Evolutionary conservation across 768 basidiomycete genomes (phyloP).

Genomic region (Pisolithus albus): DNA sequence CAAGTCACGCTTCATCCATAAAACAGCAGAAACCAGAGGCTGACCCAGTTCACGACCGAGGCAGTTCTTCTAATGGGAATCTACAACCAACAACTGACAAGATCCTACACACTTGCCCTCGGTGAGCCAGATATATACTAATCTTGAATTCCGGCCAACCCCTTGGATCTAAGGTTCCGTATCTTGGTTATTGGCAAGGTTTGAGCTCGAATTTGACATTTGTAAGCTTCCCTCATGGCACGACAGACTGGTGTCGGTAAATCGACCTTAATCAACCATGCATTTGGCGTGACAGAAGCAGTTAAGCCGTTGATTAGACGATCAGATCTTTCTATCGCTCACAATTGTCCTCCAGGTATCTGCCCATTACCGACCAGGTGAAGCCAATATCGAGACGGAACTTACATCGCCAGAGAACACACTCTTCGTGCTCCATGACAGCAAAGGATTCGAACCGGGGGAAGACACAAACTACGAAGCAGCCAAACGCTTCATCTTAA

Average conservation of each 20-base stretch:
- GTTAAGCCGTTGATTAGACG: background rate
- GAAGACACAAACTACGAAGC: background rate
- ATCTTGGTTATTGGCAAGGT: constrained; percentile 3
- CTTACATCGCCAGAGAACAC: constrained; percentile 4
- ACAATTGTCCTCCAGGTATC: background rate
- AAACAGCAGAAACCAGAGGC: too few relatives aligned
- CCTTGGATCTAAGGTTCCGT: background rate
- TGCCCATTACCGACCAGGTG: background rate
- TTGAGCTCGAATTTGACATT: background rate
- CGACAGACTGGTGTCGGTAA: constrained; percentile 4
- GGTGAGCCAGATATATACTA: background rate
- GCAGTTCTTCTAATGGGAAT: too few relatives aligned
- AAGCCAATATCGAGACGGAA: constrained; percentile 7
- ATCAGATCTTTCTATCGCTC: background rate
- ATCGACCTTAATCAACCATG: background rate
- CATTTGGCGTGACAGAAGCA: background rate
- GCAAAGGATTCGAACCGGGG: constrained; percentile 10
- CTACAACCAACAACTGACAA: background rate
- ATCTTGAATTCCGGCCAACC: background rate
- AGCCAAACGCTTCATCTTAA: constrained; percentile 4
- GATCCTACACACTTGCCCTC: background rate
- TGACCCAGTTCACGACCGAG: too few relatives aligned
- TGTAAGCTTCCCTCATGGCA: background rate
- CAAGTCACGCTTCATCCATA: too few relatives aligned
- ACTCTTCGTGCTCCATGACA: constrained; percentile 10